Evolutionary conservation across 306 rosid genomes (phyloP), one percentile per base, ranked within the genome.

Genomic region (Benincasa hispida): DNA sequence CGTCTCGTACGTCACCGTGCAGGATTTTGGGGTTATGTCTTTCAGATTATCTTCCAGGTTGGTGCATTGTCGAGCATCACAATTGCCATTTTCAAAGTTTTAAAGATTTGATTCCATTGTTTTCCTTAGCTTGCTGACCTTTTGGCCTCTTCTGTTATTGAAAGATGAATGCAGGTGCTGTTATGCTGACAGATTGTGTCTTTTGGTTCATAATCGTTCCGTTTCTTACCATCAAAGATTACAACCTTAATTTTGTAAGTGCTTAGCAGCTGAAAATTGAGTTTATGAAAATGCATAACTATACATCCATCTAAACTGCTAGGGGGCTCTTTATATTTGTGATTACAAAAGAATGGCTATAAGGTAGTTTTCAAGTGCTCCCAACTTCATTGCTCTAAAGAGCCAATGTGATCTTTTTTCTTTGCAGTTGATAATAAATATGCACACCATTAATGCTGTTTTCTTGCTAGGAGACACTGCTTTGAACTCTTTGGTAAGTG

Each of bases 101-200:
- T 42, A 2, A 11, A 37, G 9, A 32, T 37, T 32, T 74, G 78
- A 18, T 35, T 39, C 41, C 10, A 25, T 76, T 60, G 25, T 59
- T 7, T 56, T 59, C 42, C 2, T 24, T 76, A 17, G 32, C 2
- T 17, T 61, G 14, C 74, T 77, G 22, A 60, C 51, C 14, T 50
- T 59, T 68, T 17, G 14, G 30, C 74, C 21, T 47, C 15, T 6
- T 63, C 39, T 42, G 11, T 22, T 50, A 5, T 70, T 73, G 69
- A 84, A 83, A 95, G 99, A 95, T 95, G 89, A 95, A 90, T 84
- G 98, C 96, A 47, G 99, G 99, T 9, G 98, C 99, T 47, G 97
- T 94, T 27, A 57, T 90, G 79, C 91, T 94, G 79, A 94, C 99
- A 55, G 99, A 94, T 74, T 88, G 91, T 57, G 98, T 92, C 37